Evolutionary conservation across 2,329 filamentous ascomycete species (phyloP), one percentile per base, ranked within the genome.

Genomic region (Arthrobotrys sphaeroides): DNA sequence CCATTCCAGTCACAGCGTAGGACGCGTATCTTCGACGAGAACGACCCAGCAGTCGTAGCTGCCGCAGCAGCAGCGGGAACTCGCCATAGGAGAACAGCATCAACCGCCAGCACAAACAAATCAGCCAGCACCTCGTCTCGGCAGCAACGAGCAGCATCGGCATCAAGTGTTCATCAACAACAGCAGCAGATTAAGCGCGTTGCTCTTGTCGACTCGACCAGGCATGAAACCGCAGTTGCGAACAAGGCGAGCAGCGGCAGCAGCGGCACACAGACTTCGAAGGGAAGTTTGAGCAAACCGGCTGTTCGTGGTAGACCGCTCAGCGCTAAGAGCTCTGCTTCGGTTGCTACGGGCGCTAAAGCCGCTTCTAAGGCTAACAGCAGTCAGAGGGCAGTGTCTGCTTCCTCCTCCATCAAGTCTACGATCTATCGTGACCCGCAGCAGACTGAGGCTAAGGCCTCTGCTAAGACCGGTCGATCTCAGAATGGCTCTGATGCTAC

Each of bases 1-100:
- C 16, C 28, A 20, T 55, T 22, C 33, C 24, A 36, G 16, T 12
- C 61, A 9, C 47, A 62, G 16, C 62, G 70, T 33, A 74, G 38
- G 28, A 74, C 70, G 42, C 70, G 70, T 36, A 74, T 74, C 36
- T 49, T 65, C 28, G 70, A 74, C 20, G 70, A 74, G 28, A 74
- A 74, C 26, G 69, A 73, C 20, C 69, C 61, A 18, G 51, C 69
- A 7, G 55, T 62, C 6, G 18, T 68, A 6, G 53, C 24, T 31
- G 55, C 62, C 18, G 70, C 55, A 10, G 28, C 28, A 10, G 28
- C 28, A 33, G 28, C 10, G 40, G 55, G n/a, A n/a, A n/a, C n/a
- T 36, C 70, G 64, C 64, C 62, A 59, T 28, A 74, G 67, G 55
- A 59, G 59, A 59, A 60, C 51, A 43, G 53, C 62, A n/a, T 74